Evolutionary conservation across 1,139 yeast species (phyloP), one percentile per base, ranked within the genome.

Genomic region (Nakaseomyces glabratus): DNA sequence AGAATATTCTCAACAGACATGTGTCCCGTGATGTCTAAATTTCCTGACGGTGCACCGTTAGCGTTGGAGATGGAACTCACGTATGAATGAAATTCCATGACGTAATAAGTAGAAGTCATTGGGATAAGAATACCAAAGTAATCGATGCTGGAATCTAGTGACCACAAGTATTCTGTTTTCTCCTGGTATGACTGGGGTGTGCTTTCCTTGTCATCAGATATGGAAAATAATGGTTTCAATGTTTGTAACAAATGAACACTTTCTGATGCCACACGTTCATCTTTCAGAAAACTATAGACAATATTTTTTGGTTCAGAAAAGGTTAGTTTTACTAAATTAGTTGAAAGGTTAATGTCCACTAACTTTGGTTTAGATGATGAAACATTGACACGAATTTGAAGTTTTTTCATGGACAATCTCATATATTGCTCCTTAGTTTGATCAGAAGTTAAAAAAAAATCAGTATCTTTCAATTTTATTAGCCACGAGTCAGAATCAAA

Each of bases 61-160:
- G 36, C 34, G 38, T 49, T 46, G 2, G 51, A 36, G 8, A 48
- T 18, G 4, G 50, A 41, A 2, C 44, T 40, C 8, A 44, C 13
- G 10, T 49, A 20, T 24, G 42, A 38, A 35, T 52, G 56, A 18
- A 53, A 33, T 31, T 55, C 60, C 4, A 49, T 23, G 11, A 54
- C 51, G 41, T 45, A 52, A 32, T 44, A 52, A 1, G 56, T 46
- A 3, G 53, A 35, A 1, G 49, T 38, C 25, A 55, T 39, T 2
- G 57, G 57, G 18, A 53, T 33, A 18, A 55, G 42, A 6, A 55
- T 17, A 28, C 60, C 60, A 20, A 46, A 24, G 35, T 55, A 55
- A 9, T 42, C 44, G 2, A 50, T 28, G 31, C 47, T 42, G 1
- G 43, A 31, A 29, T 48, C 42, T 2, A 50, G 20, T 5, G 42